Evolutionary conservation across 352 stramenopile species (phyloP).

Genomic region (Phytophthora podocarpi): DNA sequence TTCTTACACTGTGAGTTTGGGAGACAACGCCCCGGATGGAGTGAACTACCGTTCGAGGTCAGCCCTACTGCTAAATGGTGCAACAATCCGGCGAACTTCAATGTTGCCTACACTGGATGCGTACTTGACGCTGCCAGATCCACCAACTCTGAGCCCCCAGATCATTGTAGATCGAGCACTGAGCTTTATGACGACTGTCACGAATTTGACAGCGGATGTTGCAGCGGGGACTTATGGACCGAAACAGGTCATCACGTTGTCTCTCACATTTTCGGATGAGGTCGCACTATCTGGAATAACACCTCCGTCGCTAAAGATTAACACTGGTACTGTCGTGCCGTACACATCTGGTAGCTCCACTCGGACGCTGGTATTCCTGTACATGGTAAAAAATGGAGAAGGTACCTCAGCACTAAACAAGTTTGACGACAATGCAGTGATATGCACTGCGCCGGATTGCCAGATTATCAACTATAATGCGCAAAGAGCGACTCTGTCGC

Average conservation of each 20-base stretch:
- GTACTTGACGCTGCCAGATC: constrained; percentile 54
- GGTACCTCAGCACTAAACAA: constrained; percentile 54
- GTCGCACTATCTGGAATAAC: constrained; percentile 55
- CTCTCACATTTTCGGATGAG: constrained; percentile 77
- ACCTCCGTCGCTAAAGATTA: constrained; percentile 57
- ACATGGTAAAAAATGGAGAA: constrained; percentile 69
- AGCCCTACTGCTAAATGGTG: constrained; percentile 67
- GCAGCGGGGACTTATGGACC: constrained; percentile 60
- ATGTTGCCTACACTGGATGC: constrained; percentile 56
- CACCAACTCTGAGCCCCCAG: constrained; percentile 46
- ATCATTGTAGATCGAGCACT: constrained; percentile 58
- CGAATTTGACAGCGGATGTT: constrained; percentile 52
- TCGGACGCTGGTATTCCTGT: constrained; percentile 61
- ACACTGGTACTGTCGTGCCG: constrained; percentile 53
- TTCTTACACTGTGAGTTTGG: constrained; percentile 65
- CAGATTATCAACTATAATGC: constrained; percentile 79
- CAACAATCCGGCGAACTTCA: constrained; percentile 60
- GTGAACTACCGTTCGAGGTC: constrained; percentile 59
- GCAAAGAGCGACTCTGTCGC: constrained; percentile 37
- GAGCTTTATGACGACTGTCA: constrained; percentile 49
- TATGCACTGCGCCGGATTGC: constrained; percentile 51
- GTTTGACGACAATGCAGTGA: constrained; percentile 51
- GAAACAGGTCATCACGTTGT: constrained; percentile 76
- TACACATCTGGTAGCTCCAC: constrained; percentile 67
- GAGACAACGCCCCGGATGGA: constrained; percentile 48